These are phyloP conservation scores for Malus hybrid DNA, from an alignment of 331 rosid species.

Conservation along the genomic window DNA sequence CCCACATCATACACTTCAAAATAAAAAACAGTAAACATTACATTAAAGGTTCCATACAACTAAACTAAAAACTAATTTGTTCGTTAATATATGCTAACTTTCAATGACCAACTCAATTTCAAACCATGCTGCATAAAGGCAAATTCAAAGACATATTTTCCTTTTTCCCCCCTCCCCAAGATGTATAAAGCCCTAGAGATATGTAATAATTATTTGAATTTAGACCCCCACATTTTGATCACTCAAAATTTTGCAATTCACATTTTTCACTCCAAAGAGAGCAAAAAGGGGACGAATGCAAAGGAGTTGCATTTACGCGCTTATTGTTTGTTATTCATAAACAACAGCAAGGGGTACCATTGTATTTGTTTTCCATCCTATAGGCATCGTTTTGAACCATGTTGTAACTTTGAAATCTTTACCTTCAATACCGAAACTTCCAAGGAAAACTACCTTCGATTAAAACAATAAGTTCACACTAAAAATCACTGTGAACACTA, in stretches of 20 bases:
- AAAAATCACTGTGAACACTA: background rate
- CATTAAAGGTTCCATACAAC: background rate
- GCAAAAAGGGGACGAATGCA: no score
- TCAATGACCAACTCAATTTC: background rate
- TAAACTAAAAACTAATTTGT: no score
- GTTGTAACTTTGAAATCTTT: background rate
- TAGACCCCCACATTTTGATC: no score
- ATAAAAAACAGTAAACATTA: background rate
- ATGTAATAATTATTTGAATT: no score
- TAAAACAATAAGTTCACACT: background rate
- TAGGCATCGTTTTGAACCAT: background rate
- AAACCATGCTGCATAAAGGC: background rate
- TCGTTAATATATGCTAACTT: background rate
- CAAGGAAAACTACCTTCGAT: background rate
- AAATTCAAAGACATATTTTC: background rate
- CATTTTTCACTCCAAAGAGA: no score
- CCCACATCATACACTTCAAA: background rate
- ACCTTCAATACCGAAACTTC: background rate
- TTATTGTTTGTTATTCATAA: no score
- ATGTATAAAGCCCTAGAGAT: no score
- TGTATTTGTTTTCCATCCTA: background rate
- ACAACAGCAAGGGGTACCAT: no score
- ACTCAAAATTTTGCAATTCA: no score
- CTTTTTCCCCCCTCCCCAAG: no score
- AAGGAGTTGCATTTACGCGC: background rate